Evolutionary conservation across 2,329 filamentous ascomycete species (phyloP), one percentile per base, ranked within the genome.

Genomic region (Paradendryphiella salina): DNA sequence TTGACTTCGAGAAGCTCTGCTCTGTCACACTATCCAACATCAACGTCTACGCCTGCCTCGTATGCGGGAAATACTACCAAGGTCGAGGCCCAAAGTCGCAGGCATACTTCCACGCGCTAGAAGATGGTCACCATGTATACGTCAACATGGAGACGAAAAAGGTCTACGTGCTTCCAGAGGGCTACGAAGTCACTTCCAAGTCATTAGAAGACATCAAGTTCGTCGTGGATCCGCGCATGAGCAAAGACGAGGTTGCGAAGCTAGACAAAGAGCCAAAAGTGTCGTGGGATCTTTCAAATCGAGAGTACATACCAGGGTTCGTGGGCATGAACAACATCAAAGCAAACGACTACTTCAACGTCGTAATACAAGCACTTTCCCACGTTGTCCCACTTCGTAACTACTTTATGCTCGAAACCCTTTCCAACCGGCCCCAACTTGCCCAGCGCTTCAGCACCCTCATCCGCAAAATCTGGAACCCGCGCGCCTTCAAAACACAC

Each of bases 261-360:
- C 77, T 97, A 59, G 94, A 97, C 75, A 85, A 79, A 66, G 79
- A 80, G 59, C 77, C 79, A 45, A 80, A 80, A 66, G 80, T 78
- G 14, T 83, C 85, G 36, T 91, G 87, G 82, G 93, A 96, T 65
- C 80, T 97, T 34, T 80, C 81, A 41, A 90, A 90, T 57, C 89
- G 88, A 73, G 85, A 88, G 70, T 99, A 99, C 75, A 87, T 87
- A 60, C 94, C 94, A 15, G 93, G 94, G 5, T 99, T 92, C 71
- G 90, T 99, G 54, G 94, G 94, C 60, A 95, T 99, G 89, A 99
- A 99, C 81, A 99, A 99, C 76, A 96, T 99, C 80, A 99, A 99
- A 75, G 90, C 94, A 51, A 99, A 99, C 76, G 94, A 99, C 78
- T 99, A 99, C 76, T 82, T 97, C 69, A 99, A 99, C 70, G 93